Percentiles rank a stretch among this genome's conserved stretches.
These are phyloP conservation scores for Atkinsonella texensis DNA, from an alignment of 2,329 filamentous ascomycete genomes.

Conservation along the genomic window DNA sequence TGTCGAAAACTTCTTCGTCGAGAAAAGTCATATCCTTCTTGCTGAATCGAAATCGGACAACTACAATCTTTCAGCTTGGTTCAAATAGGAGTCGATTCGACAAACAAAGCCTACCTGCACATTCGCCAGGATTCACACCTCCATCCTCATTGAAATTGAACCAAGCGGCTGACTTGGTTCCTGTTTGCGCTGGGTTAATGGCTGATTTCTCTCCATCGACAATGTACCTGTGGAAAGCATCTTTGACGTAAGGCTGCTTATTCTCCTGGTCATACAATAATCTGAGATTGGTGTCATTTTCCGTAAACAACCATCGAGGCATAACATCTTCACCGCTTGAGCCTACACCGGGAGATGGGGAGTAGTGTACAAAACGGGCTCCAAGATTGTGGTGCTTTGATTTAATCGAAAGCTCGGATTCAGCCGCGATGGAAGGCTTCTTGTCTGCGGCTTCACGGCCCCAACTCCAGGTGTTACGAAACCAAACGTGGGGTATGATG, in stretches of 20 bases:
- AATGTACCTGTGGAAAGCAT: conserved; percentile 84
- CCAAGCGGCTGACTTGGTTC: conserved; percentile 87
- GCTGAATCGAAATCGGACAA: conserved; percentile 84
- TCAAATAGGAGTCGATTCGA: neutral
- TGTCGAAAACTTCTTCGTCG: conserved; percentile 86
- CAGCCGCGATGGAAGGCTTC: conserved; percentile 66
- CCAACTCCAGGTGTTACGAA: conserved; percentile 96
- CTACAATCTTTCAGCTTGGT: conserved; percentile 23
- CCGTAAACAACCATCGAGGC: conserved; percentile 80
- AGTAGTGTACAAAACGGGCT: conserved; percentile 71
- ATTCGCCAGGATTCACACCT: conserved; percentile 80
- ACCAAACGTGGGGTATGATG: conserved; percentile 92
- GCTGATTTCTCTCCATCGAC: conserved; percentile 70
- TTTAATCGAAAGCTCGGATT: conserved; percentile 55
- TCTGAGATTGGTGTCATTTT: conserved; percentile 87
- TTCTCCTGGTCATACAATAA: conserved; percentile 69
- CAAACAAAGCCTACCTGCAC: conserved; percentile 52
- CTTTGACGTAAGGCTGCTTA: conserved; percentile 76
- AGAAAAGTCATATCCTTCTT: conserved; percentile 64
- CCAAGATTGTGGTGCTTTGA: conserved; percentile 74
- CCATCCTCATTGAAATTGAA: conserved; percentile 84
- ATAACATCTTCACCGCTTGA: conserved; percentile 70
- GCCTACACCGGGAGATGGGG: conserved; percentile 79
- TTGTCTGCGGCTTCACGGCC: conserved; percentile 62
- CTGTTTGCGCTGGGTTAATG: conserved; percentile 66